Conservation (phyloP, 2,329 filamentous ascomycete genomes). For the Diaporthe caulivora region DNA sequence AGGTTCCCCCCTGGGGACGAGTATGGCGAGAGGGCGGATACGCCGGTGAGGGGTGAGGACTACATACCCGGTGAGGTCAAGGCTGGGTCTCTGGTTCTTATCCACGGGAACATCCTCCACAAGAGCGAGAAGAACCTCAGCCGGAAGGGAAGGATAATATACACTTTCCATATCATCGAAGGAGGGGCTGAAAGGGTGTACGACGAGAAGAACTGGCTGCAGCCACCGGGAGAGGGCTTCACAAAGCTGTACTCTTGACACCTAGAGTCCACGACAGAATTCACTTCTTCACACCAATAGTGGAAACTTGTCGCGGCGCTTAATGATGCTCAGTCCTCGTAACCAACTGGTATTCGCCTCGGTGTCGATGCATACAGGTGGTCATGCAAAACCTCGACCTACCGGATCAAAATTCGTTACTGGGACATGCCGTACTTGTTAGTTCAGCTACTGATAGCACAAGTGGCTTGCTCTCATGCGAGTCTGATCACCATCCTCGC, state of each 20-base stretch:
- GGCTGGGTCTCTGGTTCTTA: slow-evolving; percentile 89
- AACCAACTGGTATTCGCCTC: background rate
- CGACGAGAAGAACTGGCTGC: slow-evolving; percentile 92
- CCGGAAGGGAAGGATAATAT: slow-evolving; percentile 89
- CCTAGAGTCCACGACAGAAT: background rate
- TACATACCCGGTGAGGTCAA: slow-evolving; percentile 90
- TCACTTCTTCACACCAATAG: background rate
- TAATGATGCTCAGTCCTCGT: background rate
- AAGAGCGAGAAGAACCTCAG: slow-evolving; percentile 96
- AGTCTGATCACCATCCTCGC: too few relatives aligned
- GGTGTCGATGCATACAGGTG: too few relatives aligned
- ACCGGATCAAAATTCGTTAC: too few relatives aligned
- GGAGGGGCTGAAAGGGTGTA: slow-evolving; percentile 76
- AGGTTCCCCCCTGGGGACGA: slow-evolving; percentile 69
- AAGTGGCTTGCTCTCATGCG: too few relatives aligned
- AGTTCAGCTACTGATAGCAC: too few relatives aligned
- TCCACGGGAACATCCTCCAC: slow-evolving; percentile 95
- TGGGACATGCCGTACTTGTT: too few relatives aligned
- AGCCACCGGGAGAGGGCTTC: slow-evolving; percentile 85
- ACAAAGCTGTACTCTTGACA: slow-evolving; percentile 69
- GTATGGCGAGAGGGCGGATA: slow-evolving; percentile 58
- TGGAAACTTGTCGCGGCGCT: background rate
- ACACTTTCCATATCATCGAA: slow-evolving; percentile 98
- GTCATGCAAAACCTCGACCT: too few relatives aligned
- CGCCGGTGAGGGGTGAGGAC: slow-evolving; percentile 60